Percentiles rank a stretch among this genome's conserved stretches.
phyloP scores from a whole-genome alignment of 2,329 filamentous ascomycete species.

The Plectosphaerella plurivora region DNA sequence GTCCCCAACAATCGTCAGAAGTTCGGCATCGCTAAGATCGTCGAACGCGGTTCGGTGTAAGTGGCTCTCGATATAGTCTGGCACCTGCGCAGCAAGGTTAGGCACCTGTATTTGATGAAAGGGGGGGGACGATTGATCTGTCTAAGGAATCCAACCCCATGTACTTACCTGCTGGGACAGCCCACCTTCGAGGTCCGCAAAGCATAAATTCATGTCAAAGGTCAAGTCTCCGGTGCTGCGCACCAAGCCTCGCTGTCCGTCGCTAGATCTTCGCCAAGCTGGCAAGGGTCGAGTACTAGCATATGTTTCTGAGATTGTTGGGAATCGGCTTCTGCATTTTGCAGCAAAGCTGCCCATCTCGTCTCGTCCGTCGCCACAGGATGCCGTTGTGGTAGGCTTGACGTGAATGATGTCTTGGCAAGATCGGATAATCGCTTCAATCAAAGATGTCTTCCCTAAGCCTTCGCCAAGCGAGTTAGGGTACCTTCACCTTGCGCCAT shows the following conservation, averaged over 20 bases:
- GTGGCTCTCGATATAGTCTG: conserved; percentile 70
- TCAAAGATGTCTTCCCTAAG: conserved; percentile 82
- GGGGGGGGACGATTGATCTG: not conserved
- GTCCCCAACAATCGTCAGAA: conserved; percentile 73
- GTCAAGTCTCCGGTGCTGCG: conserved; percentile 61
- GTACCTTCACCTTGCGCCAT: not conserved
- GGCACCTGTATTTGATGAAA: not conserved
- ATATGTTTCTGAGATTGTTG: conserved; percentile 61
- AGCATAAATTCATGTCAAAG: conserved; percentile 87
- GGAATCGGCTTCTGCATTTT: conserved; percentile 12
- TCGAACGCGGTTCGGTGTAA: conserved; percentile 57
- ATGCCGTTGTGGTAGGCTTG: conserved; percentile 53
- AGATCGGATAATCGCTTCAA: conserved; percentile 79
- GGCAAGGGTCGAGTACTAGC: conserved; percentile 83
- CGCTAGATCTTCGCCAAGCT: conserved; percentile 74
- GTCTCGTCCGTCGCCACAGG: conserved; percentile 6
- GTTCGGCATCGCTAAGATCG: conserved; percentile 65
- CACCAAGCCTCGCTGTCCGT: conserved; percentile 26
- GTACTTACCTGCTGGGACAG: not conserved
- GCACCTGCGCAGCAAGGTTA: conserved; percentile 38
- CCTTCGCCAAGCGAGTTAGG: conserved; percentile 40
- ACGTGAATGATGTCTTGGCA: conserved; percentile 94
- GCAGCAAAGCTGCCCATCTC: not conserved
- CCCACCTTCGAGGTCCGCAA: conserved; percentile 74
- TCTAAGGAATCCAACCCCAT: not conserved